Evolutionary conservation across 768 basidiomycete genomes (phyloP).

Genomic region (Pleurotus cornucopiae): DNA sequence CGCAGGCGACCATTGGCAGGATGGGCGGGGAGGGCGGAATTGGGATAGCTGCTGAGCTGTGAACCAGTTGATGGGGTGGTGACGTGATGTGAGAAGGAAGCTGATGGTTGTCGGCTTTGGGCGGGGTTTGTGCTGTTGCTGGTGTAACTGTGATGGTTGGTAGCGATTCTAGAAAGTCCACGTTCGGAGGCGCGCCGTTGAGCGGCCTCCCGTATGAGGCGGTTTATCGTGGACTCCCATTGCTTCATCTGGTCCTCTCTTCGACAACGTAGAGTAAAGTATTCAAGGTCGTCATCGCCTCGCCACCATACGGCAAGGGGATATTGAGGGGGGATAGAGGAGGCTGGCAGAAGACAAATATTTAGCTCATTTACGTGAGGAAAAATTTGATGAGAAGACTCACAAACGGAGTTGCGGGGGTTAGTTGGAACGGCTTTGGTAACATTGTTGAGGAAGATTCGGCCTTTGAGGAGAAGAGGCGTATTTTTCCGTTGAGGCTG

Average conservation of each 20-base stretch:
- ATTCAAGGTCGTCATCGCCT: conserved; percentile 90
- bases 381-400: conserved; percentile 22
- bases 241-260: conserved; percentile 88
- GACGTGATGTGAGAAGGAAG: conserved; percentile 31
- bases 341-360: conserved; percentile 27
- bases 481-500: conserved; percentile 72
- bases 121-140: conserved; percentile 45
- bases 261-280: conserved; percentile 90
- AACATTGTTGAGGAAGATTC: conserved; percentile 96
- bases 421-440: conserved; percentile 69
- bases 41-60: conserved; percentile 20
- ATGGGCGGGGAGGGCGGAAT: conserved; percentile 24
- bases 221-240: conserved; percentile 89
- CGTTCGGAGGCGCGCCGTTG: conserved; percentile 67
- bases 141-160: conserved; percentile 12
- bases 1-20: conserved; percentile 27
- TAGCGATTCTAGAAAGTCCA: conserved; percentile 48
- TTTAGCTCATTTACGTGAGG: conserved; percentile 4
- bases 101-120: conserved; percentile 24
- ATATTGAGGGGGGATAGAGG: conserved; percentile 53
- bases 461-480: conserved; percentile 86
- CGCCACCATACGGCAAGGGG: conserved; percentile 93
- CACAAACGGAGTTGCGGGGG: conserved; percentile 57
- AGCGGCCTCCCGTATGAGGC: conserved; percentile 78
- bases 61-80: conserved; percentile 12